Percentiles rank a stretch among this genome's conserved stretches.
Evolutionary conservation across 2,329 filamentous ascomycete genomes (phyloP).

Genomic region (Pseudogymnoascus sp.): DNA sequence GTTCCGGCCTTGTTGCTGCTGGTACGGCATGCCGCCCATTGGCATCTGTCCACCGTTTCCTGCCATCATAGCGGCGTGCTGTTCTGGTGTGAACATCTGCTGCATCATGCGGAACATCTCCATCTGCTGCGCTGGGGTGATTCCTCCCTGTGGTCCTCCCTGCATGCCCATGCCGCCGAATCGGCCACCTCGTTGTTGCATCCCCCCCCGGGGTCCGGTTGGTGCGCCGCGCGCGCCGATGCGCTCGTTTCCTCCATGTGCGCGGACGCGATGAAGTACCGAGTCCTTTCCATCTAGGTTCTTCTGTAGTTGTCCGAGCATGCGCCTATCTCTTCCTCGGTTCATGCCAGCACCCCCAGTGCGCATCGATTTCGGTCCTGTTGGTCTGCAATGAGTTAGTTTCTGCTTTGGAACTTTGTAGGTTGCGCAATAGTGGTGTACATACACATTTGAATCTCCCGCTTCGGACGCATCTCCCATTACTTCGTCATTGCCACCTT

Average conservation of each 20-base stretch:
- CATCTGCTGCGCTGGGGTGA: constrained; percentile 63
- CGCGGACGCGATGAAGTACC: constrained; percentile 72
- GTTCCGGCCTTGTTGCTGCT: constrained; percentile 32
- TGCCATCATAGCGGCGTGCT: constrained; percentile 46
- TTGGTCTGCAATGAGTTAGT: constrained; percentile 60
- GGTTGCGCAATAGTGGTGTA: constrained; percentile 16
- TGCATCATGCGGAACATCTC: constrained; percentile 75
- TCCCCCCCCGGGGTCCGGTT: constrained; percentile 56
- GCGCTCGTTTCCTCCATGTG: constrained; percentile 62
- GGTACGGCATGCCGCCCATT: constrained; percentile 43
- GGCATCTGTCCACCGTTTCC: constrained; percentile 42
- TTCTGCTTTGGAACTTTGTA: constrained; percentile 8
- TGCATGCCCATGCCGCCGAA: constrained; percentile 34
- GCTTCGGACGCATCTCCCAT: constrained; percentile 53
- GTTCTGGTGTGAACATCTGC: constrained; percentile 48
- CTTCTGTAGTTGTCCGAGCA: constrained; percentile 78
- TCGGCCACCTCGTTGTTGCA: constrained; percentile 26
- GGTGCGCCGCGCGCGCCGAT: constrained; percentile 68
- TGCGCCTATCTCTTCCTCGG: constrained; percentile 64
- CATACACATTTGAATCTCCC: constrained; percentile 49
- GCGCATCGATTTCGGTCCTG: constrained; percentile 91
- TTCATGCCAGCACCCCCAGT: constrained; percentile 43
- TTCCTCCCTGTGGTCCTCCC: constrained; percentile 33
- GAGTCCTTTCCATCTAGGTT: constrained; percentile 69
- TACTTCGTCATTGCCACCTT: constrained; percentile 55